Evolutionary conservation across 2,329 filamentous ascomycete species (phyloP).

Genomic region (Malbranchea zuffiana): DNA sequence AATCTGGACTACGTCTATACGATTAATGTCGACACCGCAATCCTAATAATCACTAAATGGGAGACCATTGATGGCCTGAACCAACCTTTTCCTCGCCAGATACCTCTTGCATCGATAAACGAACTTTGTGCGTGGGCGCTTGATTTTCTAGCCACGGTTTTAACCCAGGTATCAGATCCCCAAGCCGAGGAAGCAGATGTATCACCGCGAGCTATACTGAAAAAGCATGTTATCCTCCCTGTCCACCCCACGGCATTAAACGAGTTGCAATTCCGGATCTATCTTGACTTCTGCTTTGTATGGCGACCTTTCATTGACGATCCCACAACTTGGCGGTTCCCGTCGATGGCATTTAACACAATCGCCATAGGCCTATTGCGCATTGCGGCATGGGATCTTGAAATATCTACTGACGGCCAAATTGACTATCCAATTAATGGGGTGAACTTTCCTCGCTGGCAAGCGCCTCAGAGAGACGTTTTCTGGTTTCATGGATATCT

Average conservation of each 20-base stretch:
- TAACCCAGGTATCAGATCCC: background rate
- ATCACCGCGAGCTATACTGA: constrained; percentile 2
- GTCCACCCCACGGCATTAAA: constrained; percentile 18
- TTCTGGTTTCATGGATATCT: constrained; percentile 17
- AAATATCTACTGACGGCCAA: constrained; percentile 11
- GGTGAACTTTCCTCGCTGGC: constrained; percentile 11
- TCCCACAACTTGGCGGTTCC: constrained; percentile 17
- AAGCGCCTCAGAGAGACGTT: constrained; percentile 11
- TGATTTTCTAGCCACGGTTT: constrained; percentile 6
- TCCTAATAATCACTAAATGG: constrained; percentile 15
- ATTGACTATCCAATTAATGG: constrained; percentile 9
- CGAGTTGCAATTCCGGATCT: constrained; percentile 21
- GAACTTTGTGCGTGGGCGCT: background rate
- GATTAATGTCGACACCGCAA: constrained; percentile 17
- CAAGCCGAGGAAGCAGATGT: constrained; percentile 5
- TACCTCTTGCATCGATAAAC: constrained; percentile 7
- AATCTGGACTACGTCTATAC: constrained; percentile 21
- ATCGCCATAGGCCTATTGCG: constrained; percentile 16
- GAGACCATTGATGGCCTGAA: background rate
- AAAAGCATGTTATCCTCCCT: constrained; percentile 14
- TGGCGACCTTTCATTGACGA: constrained; percentile 21
- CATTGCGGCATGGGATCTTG: constrained; percentile 19
- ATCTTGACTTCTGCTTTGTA: constrained; percentile 18
- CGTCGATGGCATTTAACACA: constrained; percentile 15
- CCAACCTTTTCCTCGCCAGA: constrained; percentile 8